Evolutionary conservation across 805 yeast genomes (phyloP).

Genomic region (Schwanniomyces polymorphus): DNA sequence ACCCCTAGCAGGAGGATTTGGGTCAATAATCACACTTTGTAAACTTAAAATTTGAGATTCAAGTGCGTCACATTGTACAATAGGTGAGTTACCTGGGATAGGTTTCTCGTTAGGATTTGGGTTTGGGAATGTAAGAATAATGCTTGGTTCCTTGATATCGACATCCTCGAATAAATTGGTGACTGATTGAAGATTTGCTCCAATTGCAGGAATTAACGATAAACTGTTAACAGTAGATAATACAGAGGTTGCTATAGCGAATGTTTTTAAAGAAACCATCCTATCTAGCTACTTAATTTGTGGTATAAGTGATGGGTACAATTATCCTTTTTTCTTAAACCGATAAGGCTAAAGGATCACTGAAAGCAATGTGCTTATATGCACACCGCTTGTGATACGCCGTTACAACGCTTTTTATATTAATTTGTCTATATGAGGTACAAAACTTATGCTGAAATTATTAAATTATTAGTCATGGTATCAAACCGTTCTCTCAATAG

Average conservation of each 20-base stretch:
- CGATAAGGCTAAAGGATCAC: not conserved
- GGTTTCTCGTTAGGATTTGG: conserved; percentile 56
- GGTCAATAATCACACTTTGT: conserved; percentile 58
- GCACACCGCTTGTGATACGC: conserved; percentile 1
- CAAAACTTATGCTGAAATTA: conserved; percentile 51
- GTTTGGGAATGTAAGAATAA: conserved; percentile 16
- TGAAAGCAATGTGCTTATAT: conserved; percentile 1
- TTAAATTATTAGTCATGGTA: conserved; percentile 71
- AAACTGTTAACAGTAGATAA: conserved; percentile 17
- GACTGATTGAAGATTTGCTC: conserved; percentile 10
- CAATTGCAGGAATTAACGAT: conserved; percentile 19
- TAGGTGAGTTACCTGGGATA: conserved; percentile 89
- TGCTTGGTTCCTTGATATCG: conserved; percentile 3
- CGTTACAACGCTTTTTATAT: not conserved
- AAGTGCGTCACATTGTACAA: conserved; percentile 69
- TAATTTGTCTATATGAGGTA: not conserved
- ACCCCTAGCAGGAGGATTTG: conserved; percentile 93
- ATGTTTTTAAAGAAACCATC: conserved; percentile 22
- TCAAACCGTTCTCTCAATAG: conserved; percentile 71
- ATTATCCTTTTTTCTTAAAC: not conserved
- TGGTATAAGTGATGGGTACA: not conserved
- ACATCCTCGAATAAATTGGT: conserved; percentile 5
- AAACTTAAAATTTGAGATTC: conserved; percentile 66
- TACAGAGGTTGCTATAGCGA: conserved; percentile 11
- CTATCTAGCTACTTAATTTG: not conserved